These are phyloP conservation scores for Ogataea ramenticola DNA, from an alignment of 805 yeast genomes.

Conservation along the genomic window DNA sequence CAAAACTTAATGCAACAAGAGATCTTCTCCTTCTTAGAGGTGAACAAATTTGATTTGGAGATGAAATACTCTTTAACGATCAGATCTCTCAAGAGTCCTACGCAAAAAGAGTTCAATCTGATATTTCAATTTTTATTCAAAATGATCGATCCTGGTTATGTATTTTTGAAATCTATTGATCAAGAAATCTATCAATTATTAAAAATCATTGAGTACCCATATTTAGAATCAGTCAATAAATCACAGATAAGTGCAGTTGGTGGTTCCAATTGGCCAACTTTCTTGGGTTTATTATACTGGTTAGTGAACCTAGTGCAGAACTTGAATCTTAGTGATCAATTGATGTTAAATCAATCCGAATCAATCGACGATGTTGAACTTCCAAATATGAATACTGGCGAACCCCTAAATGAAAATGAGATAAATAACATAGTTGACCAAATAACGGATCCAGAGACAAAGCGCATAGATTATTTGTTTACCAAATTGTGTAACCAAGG, in stretches of 20 bases:
- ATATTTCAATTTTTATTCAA: constrained; percentile 77
- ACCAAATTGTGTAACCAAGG: constrained; percentile 8
- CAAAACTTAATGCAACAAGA: constrained; percentile 62
- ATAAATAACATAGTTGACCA: neutral
- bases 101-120: constrained; percentile 76
- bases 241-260: constrained; percentile 89
- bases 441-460: neutral
- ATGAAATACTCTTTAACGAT: constrained; percentile 62
- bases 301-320: constrained; percentile 37
- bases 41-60: constrained; percentile 65
- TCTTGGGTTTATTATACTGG: constrained; percentile 82
- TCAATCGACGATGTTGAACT: neutral
- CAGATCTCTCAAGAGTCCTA: constrained; percentile 65
- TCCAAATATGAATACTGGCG: neutral
- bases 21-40: constrained; percentile 54
- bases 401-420: neutral
- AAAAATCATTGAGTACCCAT: constrained; percentile 68
- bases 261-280: constrained; percentile 80
- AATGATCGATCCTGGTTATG: constrained; percentile 72
- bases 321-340: neutral
- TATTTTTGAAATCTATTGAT: constrained; percentile 62
- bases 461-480: constrained; percentile 21
- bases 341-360: constrained; percentile 4
- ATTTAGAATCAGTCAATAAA: constrained; percentile 69
- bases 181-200: constrained; percentile 65